These are phyloP conservation scores for Pulveroboletus sp. DNA, from an alignment of 1,284 basidiomycete species.

Conservation along the genomic window DNA sequence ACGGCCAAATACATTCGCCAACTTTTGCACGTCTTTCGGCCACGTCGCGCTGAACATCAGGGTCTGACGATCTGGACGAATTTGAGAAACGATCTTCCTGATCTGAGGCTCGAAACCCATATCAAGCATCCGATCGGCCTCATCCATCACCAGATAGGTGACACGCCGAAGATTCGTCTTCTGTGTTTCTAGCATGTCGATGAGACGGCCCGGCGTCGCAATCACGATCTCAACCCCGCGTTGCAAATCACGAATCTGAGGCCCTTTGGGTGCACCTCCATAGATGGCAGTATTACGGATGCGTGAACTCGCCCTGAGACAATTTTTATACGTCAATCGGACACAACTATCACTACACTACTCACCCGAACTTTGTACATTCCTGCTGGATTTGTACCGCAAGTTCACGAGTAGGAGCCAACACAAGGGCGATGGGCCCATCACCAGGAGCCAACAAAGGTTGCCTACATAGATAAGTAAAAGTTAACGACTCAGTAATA, in stretches of 20 bases:
- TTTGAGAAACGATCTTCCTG: slow-evolving; percentile 96
- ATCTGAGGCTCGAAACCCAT: slow-evolving; percentile 99
- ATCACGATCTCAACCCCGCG: slow-evolving; percentile 97
- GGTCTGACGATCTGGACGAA: slow-evolving; percentile 94
- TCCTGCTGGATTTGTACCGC: slow-evolving; percentile 99
- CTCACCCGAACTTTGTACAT: slow-evolving; percentile 94
- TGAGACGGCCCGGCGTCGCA: slow-evolving; percentile 87
- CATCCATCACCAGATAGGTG: slow-evolving; percentile 99
- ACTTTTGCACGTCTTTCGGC: slow-evolving; percentile 99
- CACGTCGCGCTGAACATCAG: slow-evolving; percentile 99
- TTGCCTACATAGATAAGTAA: slow-evolving; percentile 56
- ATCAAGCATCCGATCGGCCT: slow-evolving; percentile 97
- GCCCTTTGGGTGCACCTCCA: slow-evolving; percentile 97
- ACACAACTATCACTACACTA: slow-evolving; percentile 9
- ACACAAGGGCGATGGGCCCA: slow-evolving; percentile 94
- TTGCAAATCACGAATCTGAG: slow-evolving; percentile 96
- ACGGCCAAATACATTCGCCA: slow-evolving; percentile 68
- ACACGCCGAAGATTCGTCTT: slow-evolving; percentile 96
- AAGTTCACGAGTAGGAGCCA: slow-evolving; percentile 97
- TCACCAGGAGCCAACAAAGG: slow-evolving; percentile 92
- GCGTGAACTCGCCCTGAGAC: slow-evolving; percentile 80
- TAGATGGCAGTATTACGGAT: slow-evolving; percentile 99
- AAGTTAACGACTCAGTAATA: background rate
- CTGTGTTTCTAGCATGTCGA: slow-evolving; percentile 93
- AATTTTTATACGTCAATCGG: slow-evolving; percentile 3